Evolutionary conservation across 768 basidiomycete species (phyloP), one percentile per base, ranked within the genome.

Genomic region (Agrocybe pediades): DNA sequence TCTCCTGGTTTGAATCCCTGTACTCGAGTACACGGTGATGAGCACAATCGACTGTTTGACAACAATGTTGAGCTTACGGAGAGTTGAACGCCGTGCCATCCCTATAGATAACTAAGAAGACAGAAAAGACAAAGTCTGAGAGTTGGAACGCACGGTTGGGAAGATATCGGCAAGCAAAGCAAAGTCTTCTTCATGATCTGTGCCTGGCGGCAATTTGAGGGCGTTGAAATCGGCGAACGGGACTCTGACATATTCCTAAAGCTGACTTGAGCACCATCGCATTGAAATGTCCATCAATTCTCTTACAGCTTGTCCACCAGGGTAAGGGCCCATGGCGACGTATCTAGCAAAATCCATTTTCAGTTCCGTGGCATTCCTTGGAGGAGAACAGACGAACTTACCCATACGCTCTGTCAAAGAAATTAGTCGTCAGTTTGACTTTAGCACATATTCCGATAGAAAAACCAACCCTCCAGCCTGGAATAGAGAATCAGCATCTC

Each of bases 211-310:
- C 0, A 84, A 72, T 33, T 73, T 73, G 17, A 84, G 65, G 2
- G 78, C 80, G 54, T 82, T 82, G 68, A 79, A 83, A 57, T 84
- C 81, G 6, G 81, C 81, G 61, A 77, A 84, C 0, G 81, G 82
- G 6, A 83, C 80, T 11, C 77, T 73, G 40, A 84, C 72, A 59
- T 77, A 82, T 76, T 84, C 79, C 78, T 80, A 52, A 25, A 26
- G 2, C 7, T 16, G 33, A 9, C 15, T 1, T 30, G 19, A 26
- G 23, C 15, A 43, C 4, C n/a, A n/a, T n/a, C n/a, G n/a, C n/a
- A n/a, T n/a, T 27, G 9, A 36, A 43, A 26, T 25, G 44, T 47
- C 41, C 43, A 56, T 19, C 16, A n/a, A n/a, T n/a, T 7, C 8
- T 47, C 71, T 25, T 61, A 78, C 77, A 17, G 80, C 80, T 66